Conservation (phyloP, 108 stramenopile genomes). For the Skeletonema grethae region DNA sequence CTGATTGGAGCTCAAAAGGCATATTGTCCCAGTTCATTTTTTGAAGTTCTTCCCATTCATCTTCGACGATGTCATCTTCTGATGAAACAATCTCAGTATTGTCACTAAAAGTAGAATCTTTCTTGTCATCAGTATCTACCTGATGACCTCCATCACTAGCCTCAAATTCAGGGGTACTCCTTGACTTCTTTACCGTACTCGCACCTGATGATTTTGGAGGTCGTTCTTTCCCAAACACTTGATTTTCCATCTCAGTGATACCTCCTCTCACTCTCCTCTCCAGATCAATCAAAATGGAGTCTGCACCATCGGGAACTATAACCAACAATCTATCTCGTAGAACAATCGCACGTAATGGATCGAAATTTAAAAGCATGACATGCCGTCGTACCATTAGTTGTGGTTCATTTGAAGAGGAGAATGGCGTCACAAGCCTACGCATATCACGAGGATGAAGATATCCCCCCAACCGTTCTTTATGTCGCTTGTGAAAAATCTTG, state of each 20-base stretch:
- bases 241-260: slow-evolving; percentile 48
- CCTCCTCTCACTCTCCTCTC: slow-evolving; percentile 73
- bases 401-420: slow-evolving; percentile 86
- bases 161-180: not conserved
- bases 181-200: not conserved
- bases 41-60: slow-evolving; percentile 77
- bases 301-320: slow-evolving; percentile 86
- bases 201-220: not conserved
- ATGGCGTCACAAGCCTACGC: slow-evolving; percentile 89
- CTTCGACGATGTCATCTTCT: not conserved
- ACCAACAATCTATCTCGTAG: slow-evolving; percentile 78
- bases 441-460: slow-evolving; percentile 92
- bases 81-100: not conserved
- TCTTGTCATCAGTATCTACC: not conserved
- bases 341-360: slow-evolving; percentile 85
- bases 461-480: slow-evolving; percentile 77
- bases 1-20: slow-evolving; percentile 76
- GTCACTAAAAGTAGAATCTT: slow-evolving; percentile 27
- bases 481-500: slow-evolving; percentile 8
- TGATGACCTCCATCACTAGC: not conserved
- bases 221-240: slow-evolving; percentile 48
- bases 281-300: slow-evolving; percentile 71
- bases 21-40: slow-evolving; percentile 66
- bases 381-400: slow-evolving; percentile 85
- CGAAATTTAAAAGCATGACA: slow-evolving; percentile 87